Evolutionary conservation across 148 eudicot species (phyloP), one percentile per base, ranked within the genome.

Genomic region (Diospyros lotus): DNA sequence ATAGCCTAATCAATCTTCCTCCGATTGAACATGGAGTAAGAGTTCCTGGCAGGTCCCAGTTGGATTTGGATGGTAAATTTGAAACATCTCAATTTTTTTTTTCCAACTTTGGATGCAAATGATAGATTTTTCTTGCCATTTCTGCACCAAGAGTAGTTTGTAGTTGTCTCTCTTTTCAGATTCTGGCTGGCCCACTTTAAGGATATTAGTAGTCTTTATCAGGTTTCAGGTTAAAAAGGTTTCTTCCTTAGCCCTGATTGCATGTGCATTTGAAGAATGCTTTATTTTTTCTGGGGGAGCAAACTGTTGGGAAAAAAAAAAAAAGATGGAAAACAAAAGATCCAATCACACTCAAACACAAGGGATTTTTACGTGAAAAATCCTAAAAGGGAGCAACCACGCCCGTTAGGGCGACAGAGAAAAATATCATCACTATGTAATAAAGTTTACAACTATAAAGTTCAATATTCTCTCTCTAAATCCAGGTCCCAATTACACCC

Each of bases 1-100:
- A 58, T 52, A 78, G 82, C 52, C 77, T 81, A 71, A 66, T 79
- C 64, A 83, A 76, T 75, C 76, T 91, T 73, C 85, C 86, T 6
- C 81, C 62, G 53, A 72, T 85, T 12, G 88, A 83, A 61, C 86
- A 77, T 51, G 15, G 79, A 75, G 76, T 74, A 78, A 79, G 85
- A 76, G 65, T 69, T 54, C 63, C 74, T 58, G 39, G 78, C 73
- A 86, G 64, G 56, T 43, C 77, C 81, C 93, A 81, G 71, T 85
- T 82, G 17, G 78, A 85, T 60, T 74, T 86, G 77, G 89, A 89
- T 77, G 98, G 98, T 94, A 92, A 84, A 51, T 7, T 55, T 72
- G 14, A 8, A 68, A 42, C 8, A n/a, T 72, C 43, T 52, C 52
- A 28, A 28, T 28, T 58, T n/a, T 72, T 56, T 1, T 55, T 76